Conservation (phyloP, 129 eudicot species). For the Oenanthe sinensis region DNA sequence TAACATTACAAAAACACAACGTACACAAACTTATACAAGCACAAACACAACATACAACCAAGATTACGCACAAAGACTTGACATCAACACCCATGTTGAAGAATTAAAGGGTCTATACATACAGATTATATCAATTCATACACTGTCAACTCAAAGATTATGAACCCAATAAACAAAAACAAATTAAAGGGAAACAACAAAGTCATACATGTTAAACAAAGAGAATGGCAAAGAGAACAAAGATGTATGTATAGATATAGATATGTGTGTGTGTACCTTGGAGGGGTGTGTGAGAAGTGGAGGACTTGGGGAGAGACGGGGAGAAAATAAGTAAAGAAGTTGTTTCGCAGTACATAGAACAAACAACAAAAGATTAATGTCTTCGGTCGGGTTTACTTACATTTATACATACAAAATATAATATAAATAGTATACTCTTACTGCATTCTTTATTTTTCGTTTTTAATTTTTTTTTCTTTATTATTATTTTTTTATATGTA, state of each 20-base stretch:
- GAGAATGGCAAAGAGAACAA: not conserved
- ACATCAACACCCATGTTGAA: slow-evolving; percentile 17
- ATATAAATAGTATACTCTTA: not conserved
- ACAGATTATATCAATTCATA: slow-evolving; percentile 14
- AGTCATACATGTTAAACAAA: not conserved
- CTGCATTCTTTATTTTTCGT: not conserved
- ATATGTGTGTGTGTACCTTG: slow-evolving; percentile 6
- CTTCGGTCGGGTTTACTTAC: not conserved
- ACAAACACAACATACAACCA: not conserved
- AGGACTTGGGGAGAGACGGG: slow-evolving; percentile 1
- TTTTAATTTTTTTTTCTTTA: too few species aligned
- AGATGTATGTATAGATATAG: not conserved
- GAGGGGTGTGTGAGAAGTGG: not conserved
- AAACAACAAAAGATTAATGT: not conserved
- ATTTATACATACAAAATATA: not conserved
- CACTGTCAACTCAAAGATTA: slow-evolving; percentile 10
- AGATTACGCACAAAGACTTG: not conserved
- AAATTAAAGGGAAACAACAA: not conserved
- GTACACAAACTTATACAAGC: not conserved
- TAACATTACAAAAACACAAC: slow-evolving; percentile 7
- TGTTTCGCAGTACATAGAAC: slow-evolving; percentile 3
- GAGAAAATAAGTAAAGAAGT: slow-evolving; percentile 1
- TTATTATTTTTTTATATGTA: too few species aligned
- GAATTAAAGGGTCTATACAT: slow-evolving; percentile 11
- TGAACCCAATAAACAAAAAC: slow-evolving; percentile 1